A percentile compares a stretch with the other conserved stretches of the same genome.
phyloP scores from a whole-genome alignment of 306 rosid genomes.

The Canavalia ensiformis region DNA sequence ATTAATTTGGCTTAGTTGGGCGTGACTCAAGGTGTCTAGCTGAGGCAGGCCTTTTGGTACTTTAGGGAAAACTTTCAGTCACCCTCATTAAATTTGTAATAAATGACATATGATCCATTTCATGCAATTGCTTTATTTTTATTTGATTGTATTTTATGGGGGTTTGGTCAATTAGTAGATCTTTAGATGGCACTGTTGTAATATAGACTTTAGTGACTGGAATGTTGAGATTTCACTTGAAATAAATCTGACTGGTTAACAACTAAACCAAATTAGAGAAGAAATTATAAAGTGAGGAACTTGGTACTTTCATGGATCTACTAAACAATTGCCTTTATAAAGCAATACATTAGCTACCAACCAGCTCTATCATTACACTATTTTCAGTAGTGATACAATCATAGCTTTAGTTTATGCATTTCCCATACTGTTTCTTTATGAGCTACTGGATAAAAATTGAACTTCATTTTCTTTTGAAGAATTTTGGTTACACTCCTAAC shows the following conservation, averaged over 20 bases:
- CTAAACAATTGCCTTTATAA: slow-evolving; percentile 22
- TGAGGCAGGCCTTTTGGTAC: slow-evolving; percentile 53
- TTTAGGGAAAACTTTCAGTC: slow-evolving; percentile 52
- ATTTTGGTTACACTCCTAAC: slow-evolving; percentile 5
- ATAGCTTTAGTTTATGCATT: neutral
- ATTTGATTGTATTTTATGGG: slow-evolving; percentile 27
- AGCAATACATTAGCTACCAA: slow-evolving; percentile 36
- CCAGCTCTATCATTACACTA: slow-evolving; percentile 13
- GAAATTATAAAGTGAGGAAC: slow-evolving; percentile 19
- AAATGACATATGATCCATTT: slow-evolving; percentile 50
- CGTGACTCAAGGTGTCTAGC: slow-evolving; percentile 64
- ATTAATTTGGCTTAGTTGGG: slow-evolving; percentile 58
- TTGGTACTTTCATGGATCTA: slow-evolving; percentile 41
- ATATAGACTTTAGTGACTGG: slow-evolving; percentile 43
- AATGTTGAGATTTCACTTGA: slow-evolving; percentile 52
- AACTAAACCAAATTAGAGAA: slow-evolving; percentile 50
- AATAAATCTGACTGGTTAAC: slow-evolving; percentile 51
- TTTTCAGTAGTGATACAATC: slow-evolving; percentile 2
- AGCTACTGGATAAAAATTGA: neutral
- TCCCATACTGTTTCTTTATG: slow-evolving; percentile 6
- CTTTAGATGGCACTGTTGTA: slow-evolving; percentile 31
- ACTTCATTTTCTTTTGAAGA: slow-evolving; percentile 2
- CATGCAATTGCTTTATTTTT: slow-evolving; percentile 26
- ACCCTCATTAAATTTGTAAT: slow-evolving; percentile 59
- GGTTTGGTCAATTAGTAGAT: slow-evolving; percentile 42